Percentiles rank a stretch among this genome's conserved stretches.
Evolutionary conservation across 1,284 basidiomycete species (phyloP).

Genomic region (Meripilus lineatus): DNA sequence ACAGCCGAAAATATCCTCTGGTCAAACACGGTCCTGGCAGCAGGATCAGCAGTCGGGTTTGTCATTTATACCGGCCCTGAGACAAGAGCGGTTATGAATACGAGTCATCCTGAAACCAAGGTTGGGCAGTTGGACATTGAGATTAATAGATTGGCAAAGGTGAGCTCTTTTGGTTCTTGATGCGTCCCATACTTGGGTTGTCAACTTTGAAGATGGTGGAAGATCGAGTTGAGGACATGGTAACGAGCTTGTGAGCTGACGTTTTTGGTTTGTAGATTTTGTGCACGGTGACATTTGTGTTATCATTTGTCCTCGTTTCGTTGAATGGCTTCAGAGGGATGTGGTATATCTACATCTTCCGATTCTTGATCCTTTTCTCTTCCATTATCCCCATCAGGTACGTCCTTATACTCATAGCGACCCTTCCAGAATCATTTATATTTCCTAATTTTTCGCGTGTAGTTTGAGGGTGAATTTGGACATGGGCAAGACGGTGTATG

Average conservation of each 20-base stretch:
- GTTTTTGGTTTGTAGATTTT: conserved; percentile 60
- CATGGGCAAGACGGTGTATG: conserved; percentile 99
- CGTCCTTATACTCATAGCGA: conserved; percentile 22
- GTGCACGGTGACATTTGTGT: conserved; percentile 88
- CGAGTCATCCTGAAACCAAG: conserved; percentile 94
- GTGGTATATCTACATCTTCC: conserved; percentile 96
- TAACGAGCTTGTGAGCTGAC: no score
- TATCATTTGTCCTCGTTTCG: conserved; percentile 90
- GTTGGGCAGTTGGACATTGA: conserved; percentile 90
- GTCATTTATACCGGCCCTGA: conserved; percentile 94
- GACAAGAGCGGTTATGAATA: conserved; percentile 99
- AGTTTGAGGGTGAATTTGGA: conserved; percentile 98
- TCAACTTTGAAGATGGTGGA: no score
- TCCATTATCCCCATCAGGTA: conserved; percentile 99
- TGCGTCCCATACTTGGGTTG: no score
- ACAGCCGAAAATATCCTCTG: conserved; percentile 95
- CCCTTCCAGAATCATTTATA: no score
- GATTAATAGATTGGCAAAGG: conserved; percentile 95
- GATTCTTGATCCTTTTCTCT: conserved; percentile 97
- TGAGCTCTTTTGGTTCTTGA: conserved; percentile 25
- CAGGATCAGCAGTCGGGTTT: conserved; percentile 89
- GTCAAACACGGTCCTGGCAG: conserved; percentile 97
- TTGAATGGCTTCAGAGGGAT: conserved; percentile 94
- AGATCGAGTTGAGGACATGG: no score
- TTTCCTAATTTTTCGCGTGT: background rate